These are phyloP conservation scores for Apiotrichum akiyoshidainum DNA, from an alignment of 1,284 basidiomycete genomes.

Conservation along the genomic window DNA sequence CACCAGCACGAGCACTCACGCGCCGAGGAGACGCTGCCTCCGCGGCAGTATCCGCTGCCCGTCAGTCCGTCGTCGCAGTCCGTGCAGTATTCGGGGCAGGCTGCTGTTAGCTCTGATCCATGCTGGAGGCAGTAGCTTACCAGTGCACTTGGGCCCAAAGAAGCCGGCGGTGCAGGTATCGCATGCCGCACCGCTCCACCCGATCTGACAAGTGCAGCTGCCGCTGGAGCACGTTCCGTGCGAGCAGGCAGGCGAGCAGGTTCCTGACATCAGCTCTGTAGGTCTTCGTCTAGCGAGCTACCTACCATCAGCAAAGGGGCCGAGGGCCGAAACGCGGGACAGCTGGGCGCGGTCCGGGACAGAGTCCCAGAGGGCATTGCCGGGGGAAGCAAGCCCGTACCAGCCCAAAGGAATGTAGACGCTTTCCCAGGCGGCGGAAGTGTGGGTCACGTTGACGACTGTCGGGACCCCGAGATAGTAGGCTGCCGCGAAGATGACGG, in stretches of 20 bases:
- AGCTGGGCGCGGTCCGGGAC: conserved; percentile 28
- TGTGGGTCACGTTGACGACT: not conserved
- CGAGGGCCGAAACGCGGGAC: conserved; percentile 4
- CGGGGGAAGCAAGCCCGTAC: conserved; percentile 31
- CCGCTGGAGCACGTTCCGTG: conserved; percentile 27
- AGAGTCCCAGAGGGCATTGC: conserved; percentile 36
- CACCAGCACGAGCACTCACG: conserved; percentile 15
- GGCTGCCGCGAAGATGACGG: conserved; percentile 21
- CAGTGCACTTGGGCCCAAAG: conserved; percentile 43
- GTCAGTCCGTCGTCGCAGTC: conserved; percentile 49
- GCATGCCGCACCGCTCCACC: conserved; percentile 37
- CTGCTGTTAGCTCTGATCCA: conserved; percentile 19
- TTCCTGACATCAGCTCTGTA: conserved; percentile 20
- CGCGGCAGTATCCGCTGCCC: conserved; percentile 50
- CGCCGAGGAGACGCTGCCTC: conserved; percentile 21
- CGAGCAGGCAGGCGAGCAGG: conserved; percentile 34
- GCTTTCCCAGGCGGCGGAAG: conserved; percentile 16
- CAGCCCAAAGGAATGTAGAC: conserved; percentile 33
- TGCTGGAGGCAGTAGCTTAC: conserved; percentile 17
- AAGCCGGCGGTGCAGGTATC: conserved; percentile 39
- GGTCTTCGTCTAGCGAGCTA: not conserved
- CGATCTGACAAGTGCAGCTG: conserved; percentile 30
- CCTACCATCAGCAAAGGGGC: conserved; percentile 2
- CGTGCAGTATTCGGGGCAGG: conserved; percentile 40
- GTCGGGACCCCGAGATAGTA: conserved; percentile 17